Evolutionary conservation across 2,329 filamentous ascomycete genomes (phyloP), one percentile per base, ranked within the genome.

Genomic region (Aspergillus floridensis): DNA sequence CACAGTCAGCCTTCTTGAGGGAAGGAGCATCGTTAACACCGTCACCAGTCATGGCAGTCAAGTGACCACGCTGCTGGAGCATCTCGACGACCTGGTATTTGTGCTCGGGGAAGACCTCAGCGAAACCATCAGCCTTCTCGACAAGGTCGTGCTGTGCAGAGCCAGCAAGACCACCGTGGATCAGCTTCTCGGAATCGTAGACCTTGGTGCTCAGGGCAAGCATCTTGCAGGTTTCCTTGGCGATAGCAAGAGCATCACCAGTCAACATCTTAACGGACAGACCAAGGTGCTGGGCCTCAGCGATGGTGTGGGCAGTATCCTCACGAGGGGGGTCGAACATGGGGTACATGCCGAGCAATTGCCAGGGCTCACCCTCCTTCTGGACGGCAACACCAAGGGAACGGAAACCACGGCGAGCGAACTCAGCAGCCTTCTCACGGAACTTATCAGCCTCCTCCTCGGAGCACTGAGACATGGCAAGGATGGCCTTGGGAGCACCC

Each of bases 191-290:
- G 61, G 88, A 91, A 81, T 91, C 90, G 82, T 91, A 91, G 66
- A 92, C 88, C 82, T 91, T 91, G 74, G 88, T 91, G 68, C 88
- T 88, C 60, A 91, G 85, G 66, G 88, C 87, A 74, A 91, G 82
- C 86, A 91, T 91, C 81, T 90, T 90, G 84, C 88, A 91, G 67
- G 88, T 91, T 79, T 91, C 88, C 81, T 91, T 91, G 60, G 88
- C 88, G 66, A 91, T 91, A 69, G 88, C 88, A 68, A 91, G 89
- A 65, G 88, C 88, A 73, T 91, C 88, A 84, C 88, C 88, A 79
- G 88, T 91, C 76, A 91, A 81, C 88, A 91, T 91, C 85, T 91
- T 91, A 68, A 91, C 88, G 65, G 85, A 86, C 35, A 91, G 87
- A 81, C 88, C 88, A 59, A 91, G 87, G 74, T 88, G 84, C 76